Conservation (phyloP, 2,329 filamentous ascomycete species). For the Exophiala spinifera region DNA sequence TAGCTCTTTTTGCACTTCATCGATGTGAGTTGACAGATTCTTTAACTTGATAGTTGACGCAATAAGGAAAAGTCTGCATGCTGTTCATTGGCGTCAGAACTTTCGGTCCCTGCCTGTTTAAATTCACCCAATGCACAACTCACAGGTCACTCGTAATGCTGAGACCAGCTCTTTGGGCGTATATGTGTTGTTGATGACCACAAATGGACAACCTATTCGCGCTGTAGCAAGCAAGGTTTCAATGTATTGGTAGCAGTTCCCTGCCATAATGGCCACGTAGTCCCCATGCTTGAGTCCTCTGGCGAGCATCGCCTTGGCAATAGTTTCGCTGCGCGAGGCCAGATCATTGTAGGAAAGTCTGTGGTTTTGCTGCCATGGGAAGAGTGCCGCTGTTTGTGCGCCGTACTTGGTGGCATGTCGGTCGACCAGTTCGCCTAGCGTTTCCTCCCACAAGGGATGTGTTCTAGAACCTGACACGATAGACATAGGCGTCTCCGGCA, state of each 20-base stretch:
- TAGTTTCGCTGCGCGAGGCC: constrained; percentile 47
- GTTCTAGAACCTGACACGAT: constrained; percentile 8
- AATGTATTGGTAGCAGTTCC: constrained; percentile 23
- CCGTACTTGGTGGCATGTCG: constrained; percentile 41
- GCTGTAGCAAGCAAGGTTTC: constrained; percentile 32
- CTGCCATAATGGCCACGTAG: constrained; percentile 19
- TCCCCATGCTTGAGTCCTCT: constrained; percentile 19
- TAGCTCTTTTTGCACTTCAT: constrained; percentile 45
- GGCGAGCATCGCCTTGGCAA: constrained; percentile 20
- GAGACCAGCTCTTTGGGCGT: constrained; percentile 21
- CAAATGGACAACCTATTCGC: constrained; percentile 34
- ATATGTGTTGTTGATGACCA: constrained; percentile 37
- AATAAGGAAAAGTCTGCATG: constrained; percentile 32
- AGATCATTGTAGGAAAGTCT: constrained; percentile 70
- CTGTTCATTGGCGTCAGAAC: constrained; percentile 12
- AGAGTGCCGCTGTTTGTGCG: constrained; percentile 45
- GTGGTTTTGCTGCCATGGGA: constrained; percentile 45
- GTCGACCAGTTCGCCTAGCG: constrained; percentile 44
- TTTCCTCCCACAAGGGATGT: constrained; percentile 23
- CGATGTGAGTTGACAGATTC: constrained; percentile 26
- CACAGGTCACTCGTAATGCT: constrained; percentile 10
- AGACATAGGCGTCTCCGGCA: background rate
- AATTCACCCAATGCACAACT: background rate
- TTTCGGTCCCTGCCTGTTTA: no score
- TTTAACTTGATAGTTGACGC: constrained; percentile 26